Evolutionary conservation across 352 stramenopile genomes (phyloP).

Genomic region (Phytophthora pisi): DNA sequence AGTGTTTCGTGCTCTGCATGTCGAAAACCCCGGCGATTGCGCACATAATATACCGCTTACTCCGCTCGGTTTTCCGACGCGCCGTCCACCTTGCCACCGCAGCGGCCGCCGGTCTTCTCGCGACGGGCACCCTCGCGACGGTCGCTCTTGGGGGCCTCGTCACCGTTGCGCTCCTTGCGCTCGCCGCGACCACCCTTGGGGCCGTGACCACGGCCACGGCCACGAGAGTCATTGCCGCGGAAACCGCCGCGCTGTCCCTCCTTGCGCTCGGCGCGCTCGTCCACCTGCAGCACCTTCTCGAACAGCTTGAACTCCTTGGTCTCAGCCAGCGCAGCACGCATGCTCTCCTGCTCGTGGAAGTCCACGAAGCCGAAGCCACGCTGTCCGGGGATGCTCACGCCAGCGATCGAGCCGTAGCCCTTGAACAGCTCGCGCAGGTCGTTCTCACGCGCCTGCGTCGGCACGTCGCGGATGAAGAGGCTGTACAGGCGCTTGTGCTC

Average conservation of each 20-base stretch:
- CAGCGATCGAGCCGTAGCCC: slow-evolving; percentile 74
- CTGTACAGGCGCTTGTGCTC: slow-evolving; percentile 56
- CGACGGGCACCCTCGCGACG: slow-evolving; percentile 53
- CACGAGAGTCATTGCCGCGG: slow-evolving; percentile 54
- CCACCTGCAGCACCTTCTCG: slow-evolving; percentile 79
- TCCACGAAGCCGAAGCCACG: slow-evolving; percentile 88
- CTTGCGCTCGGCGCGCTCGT: slow-evolving; percentile 80
- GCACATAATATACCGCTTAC: slow-evolving; percentile 48
- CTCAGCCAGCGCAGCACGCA: slow-evolving; percentile 74
- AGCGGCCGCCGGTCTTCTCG: slow-evolving; percentile 65
- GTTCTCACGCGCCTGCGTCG: slow-evolving; percentile 68
- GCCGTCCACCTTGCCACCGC: slow-evolving; percentile 69
- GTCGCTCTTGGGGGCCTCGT: slow-evolving; percentile 47
- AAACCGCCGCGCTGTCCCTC: slow-evolving; percentile 62
- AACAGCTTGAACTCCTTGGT: slow-evolving; percentile 70
- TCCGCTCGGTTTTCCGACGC: slow-evolving; percentile 50
- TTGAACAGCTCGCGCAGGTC: slow-evolving; percentile 86
- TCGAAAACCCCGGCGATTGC: slow-evolving; percentile 19
- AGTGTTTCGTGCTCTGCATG: slow-evolving; percentile 12
- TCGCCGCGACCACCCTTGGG: slow-evolving; percentile 62
- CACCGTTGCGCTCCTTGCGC: slow-evolving; percentile 71
- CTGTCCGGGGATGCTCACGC: slow-evolving; percentile 58
- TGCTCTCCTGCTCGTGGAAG: slow-evolving; percentile 78
- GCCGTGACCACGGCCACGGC: slow-evolving; percentile 53
- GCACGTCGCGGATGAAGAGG: slow-evolving; percentile 83